Percentiles rank a stretch among this genome's conserved stretches.
phyloP scores from a whole-genome alignment of 805 yeast species.

The Candida glaebosa region DNA sequence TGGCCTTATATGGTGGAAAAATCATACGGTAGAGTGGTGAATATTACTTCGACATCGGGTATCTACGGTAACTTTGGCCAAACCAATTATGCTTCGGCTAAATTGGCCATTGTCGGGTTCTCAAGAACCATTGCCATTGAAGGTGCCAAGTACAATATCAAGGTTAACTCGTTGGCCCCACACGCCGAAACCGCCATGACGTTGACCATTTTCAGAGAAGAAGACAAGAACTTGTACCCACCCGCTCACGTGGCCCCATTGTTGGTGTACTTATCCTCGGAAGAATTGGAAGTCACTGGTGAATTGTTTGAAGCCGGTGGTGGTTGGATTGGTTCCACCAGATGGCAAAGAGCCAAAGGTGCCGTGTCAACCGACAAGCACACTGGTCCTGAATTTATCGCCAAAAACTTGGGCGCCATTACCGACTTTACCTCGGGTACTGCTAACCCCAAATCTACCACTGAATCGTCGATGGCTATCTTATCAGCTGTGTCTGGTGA shows the following conservation, averaged over 20 bases:
- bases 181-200: conserved; percentile 99
- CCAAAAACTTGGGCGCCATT: conserved; percentile 63
- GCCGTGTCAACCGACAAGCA: conserved; percentile 55
- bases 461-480: conserved; percentile 79
- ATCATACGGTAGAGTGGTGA: conserved; percentile 76
- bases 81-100: conserved; percentile 93
- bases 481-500: conserved; percentile 57
- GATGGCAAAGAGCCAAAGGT: conserved; percentile 94
- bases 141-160: conserved; percentile 75
- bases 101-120: conserved; percentile 82
- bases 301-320: conserved; percentile 90
- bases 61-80: conserved; percentile 98
- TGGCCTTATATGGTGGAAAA: conserved; percentile 88
- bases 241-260: conserved; percentile 91
- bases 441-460: conserved; percentile 55
- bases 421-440: conserved; percentile 58
- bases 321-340: conserved; percentile 92
- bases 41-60: conserved; percentile 94
- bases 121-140: conserved; percentile 86
- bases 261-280: conserved; percentile 74
- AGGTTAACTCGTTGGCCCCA: conserved; percentile 86
- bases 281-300: conserved; percentile 69
- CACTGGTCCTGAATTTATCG: conserved; percentile 65
- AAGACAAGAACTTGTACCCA: conserved; percentile 78
- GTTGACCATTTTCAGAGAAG: conserved; percentile 72